phyloP scores from a whole-genome alignment of 768 basidiomycete species.

The Phlebiopsis flavidoalba region DNA sequence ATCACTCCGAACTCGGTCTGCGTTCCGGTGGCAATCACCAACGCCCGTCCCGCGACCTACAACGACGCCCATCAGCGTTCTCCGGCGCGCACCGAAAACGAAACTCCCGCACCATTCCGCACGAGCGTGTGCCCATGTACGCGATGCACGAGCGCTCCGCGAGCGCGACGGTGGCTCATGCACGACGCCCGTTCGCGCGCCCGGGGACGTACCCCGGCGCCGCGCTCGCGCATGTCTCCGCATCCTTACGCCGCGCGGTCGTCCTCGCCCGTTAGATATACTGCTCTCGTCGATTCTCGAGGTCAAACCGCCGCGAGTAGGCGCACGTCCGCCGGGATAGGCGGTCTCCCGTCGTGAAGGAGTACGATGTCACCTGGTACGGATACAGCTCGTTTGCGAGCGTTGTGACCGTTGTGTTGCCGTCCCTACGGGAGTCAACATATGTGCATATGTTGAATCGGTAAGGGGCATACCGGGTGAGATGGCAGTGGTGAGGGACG shows the following conservation, averaged over 20 bases:
- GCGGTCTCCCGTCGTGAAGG: constrained; percentile 87
- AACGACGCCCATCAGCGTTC: background rate
- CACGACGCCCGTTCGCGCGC: constrained; percentile 26
- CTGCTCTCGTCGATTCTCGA: constrained; percentile 96
- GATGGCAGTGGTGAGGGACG: constrained; percentile 94
- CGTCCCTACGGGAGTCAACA: constrained; percentile 35
- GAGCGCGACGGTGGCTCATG: constrained; percentile 45
- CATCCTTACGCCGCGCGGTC: constrained; percentile 64
- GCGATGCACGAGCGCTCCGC: constrained; percentile 86
- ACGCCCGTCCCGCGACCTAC: constrained; percentile 78
- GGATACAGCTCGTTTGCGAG: constrained; percentile 96
- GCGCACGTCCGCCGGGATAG: constrained; percentile 86
- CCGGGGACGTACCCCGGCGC: constrained; percentile 18
- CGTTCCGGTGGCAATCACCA: constrained; percentile 78
- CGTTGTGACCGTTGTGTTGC: constrained; percentile 66
- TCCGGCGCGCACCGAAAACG: background rate
- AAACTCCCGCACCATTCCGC: constrained; percentile 59
- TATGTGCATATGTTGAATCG: no score
- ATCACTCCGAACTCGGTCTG: constrained; percentile 95
- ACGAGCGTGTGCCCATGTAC: constrained; percentile 96
- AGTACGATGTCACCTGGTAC: constrained; percentile 92
- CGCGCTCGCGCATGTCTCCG: constrained; percentile 45
- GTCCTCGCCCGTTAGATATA: constrained; percentile 94
- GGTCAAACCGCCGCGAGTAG: constrained; percentile 73
- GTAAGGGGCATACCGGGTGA: constrained; percentile 61